These are phyloP conservation scores for Annulohypoxylon bovei DNA, from an alignment of 495 filamentous ascomycete genomes.

Conservation along the genomic window DNA sequence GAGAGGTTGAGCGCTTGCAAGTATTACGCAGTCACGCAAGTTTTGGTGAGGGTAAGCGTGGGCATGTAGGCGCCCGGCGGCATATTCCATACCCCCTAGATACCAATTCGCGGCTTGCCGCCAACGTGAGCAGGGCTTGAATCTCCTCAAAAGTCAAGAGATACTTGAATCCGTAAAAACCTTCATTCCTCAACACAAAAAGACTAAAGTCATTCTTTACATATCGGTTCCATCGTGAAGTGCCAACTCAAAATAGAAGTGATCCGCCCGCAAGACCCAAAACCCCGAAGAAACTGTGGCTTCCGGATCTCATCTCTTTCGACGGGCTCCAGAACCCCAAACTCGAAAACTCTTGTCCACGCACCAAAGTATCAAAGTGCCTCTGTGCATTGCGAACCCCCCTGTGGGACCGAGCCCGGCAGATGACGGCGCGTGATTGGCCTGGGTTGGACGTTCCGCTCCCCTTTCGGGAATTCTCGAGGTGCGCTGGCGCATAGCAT, in stretches of 20 bases:
- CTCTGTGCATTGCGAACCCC: conserved; percentile 6
- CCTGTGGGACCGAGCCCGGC: conserved; percentile 27
- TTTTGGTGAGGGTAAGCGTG: background rate
- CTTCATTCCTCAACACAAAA: background rate
- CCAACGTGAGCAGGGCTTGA: background rate
- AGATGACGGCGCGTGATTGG: conserved; percentile 29
- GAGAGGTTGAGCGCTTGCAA: conserved; percentile 1
- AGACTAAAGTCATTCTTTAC: background rate
- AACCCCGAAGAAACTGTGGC: conserved; percentile 3
- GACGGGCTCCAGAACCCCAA: conserved; percentile 7
- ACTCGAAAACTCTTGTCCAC: conserved; percentile 18
- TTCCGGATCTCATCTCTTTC: conserved; percentile 8
- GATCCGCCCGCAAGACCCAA: background rate
- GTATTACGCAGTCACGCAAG: background rate
- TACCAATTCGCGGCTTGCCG: conserved; percentile 20
- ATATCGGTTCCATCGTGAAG: background rate
- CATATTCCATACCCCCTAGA: conserved; percentile 15
- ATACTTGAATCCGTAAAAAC: background rate
- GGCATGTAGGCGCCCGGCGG: conserved; percentile 17
- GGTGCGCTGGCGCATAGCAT: conserved; percentile 16
- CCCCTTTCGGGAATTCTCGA: conserved; percentile 8
- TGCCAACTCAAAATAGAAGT: conserved; percentile 16
- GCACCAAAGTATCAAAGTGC: conserved; percentile 12
- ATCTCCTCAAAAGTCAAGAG: background rate
- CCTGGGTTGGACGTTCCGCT: conserved; percentile 19